phyloP scores from a whole-genome alignment of 2,329 filamentous ascomycete species.

The Colletotrichum scovillei region DNA sequence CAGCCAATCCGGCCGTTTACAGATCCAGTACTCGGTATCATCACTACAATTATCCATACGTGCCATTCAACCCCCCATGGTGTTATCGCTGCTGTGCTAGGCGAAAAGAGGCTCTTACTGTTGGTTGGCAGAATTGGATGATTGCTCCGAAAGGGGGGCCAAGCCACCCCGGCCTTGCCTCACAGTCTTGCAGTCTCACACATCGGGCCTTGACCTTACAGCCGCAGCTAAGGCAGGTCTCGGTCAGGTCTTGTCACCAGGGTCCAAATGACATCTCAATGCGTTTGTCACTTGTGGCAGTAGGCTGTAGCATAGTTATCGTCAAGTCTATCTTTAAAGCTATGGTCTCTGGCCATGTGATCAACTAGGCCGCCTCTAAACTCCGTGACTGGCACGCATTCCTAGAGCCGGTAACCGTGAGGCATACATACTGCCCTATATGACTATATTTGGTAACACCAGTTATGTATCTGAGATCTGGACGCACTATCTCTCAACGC shows the following conservation, averaged over 20 bases:
- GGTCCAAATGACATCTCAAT: neutral
- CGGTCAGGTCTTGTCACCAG: neutral
- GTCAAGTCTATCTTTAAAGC: neutral
- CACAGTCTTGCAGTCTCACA: neutral
- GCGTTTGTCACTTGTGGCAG: neutral
- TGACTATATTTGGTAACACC: neutral
- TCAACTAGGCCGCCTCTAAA: neutral
- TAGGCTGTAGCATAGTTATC: neutral
- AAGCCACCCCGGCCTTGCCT: neutral
- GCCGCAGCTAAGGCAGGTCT: neutral
- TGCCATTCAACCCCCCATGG: neutral
- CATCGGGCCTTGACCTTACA: neutral
- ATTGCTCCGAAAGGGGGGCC: neutral
- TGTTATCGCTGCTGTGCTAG: neutral
- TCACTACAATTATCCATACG: neutral
- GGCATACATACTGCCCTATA: neutral
- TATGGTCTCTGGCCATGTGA: neutral
- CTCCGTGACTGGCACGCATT: neutral
- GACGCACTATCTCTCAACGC: neutral
- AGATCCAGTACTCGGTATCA: neutral
- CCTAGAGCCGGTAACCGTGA: neutral
- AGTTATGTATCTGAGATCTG: neutral
- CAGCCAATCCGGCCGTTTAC: neutral
- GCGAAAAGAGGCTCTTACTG: neutral
- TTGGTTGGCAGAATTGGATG: neutral